Conservation (phyloP, 345 rosid species). For the Hibiscus syriacus region DNA sequence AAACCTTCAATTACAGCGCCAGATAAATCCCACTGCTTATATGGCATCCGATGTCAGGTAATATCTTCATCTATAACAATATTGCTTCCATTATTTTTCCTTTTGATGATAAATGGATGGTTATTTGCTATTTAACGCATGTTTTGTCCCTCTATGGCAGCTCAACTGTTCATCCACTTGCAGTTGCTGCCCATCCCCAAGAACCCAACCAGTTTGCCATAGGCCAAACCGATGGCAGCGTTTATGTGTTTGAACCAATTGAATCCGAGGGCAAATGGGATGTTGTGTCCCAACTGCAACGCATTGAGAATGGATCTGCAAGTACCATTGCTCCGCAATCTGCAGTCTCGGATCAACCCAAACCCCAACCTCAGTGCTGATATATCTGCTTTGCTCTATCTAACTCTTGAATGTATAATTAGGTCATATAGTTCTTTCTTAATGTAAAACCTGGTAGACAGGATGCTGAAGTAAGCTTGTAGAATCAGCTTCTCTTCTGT, state of each 20-base stretch:
- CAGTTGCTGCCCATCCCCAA: constrained; percentile 56
- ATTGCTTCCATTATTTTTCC: not conserved
- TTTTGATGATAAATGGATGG: not conserved
- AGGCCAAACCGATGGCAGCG: constrained; percentile 48
- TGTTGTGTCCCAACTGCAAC: constrained; percentile 30
- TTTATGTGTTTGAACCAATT: constrained; percentile 50
- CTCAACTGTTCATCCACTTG: constrained; percentile 37
- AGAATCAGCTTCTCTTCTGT: too few species aligned
- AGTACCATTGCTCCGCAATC: constrained; percentile 28
- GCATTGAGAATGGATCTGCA: constrained; percentile 37
- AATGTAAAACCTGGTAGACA: not conserved
- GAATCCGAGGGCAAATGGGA: constrained; percentile 57
- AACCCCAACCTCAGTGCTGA: constrained; percentile 29
- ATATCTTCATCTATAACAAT: not conserved
- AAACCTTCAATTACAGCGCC: constrained; percentile 39
- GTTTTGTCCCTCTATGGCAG: constrained; percentile 18
- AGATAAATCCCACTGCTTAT: constrained; percentile 42
- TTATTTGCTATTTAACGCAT: not conserved
- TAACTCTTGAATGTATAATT: not conserved
- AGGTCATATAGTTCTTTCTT: not conserved
- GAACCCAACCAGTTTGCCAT: constrained; percentile 56
- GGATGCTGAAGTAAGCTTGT: too few species aligned
- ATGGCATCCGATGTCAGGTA: constrained; percentile 45
- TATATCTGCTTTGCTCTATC: not conserved
- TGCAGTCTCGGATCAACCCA: constrained; percentile 37